Evolutionary conservation across 148 eudicot genomes (phyloP), one percentile per base, ranked within the genome.

Genomic region (Chenopodium suecicum): DNA sequence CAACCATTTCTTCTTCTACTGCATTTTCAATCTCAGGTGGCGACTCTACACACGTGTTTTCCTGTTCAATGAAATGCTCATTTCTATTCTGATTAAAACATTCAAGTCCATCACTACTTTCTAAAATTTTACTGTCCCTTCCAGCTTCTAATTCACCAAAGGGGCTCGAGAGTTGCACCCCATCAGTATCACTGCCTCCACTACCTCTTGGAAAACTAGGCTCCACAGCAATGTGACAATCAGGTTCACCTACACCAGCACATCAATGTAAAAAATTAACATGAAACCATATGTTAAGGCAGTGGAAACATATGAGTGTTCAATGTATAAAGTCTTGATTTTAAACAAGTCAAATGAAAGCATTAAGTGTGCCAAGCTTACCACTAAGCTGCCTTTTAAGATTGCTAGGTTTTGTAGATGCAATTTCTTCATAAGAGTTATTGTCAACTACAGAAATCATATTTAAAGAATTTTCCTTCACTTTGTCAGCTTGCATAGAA

Each of bases 161-260:
- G 6, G 67, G 54, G 52, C 46, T 27, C 11, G 67, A 69, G 0
- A 8, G 29, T 56, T 31, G 74, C 77, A 14, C 34, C 11, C 32
- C 22, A 16, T 10, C 34, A 47, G 31, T 22, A 74, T 7, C 60
- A 14, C 41, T 14, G 31, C 14, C 11, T 31, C 12, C 32, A 22
- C n/a, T 10, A 48, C 75, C 52, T 25, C 46, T 27, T 52, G 60
- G 48, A 22, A 48, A 12, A 73, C 46, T 46, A 7, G 62, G 27
- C 20, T 66, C 19, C 31, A 25, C 23, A 17, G 73, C 13, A 56
- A 27, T 66, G 60, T 25, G 29, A 79, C 66, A 79, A 29, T 6
- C 9, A 69, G 14, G 44, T 32, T 79, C 52, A 79, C 50, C 73
- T 69, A 64, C 73, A 50, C 66, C 66, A 31, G 66, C 3, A 34